Evolutionary conservation across 1,284 basidiomycete species (phyloP).

Genomic region (Hortiboletus rubellus): DNA sequence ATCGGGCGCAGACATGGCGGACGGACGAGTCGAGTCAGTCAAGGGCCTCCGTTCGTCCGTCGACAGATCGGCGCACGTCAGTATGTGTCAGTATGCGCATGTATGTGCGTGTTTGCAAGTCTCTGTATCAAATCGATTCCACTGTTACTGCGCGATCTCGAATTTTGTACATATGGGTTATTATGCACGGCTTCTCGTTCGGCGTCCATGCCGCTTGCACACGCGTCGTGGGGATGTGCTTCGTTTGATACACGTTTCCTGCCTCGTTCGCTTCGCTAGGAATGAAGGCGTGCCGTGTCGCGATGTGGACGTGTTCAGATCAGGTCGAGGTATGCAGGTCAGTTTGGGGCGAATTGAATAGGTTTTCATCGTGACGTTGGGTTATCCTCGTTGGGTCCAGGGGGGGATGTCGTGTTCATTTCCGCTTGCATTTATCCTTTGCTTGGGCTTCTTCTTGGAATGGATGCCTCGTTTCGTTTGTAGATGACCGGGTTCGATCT

Average conservation of each 20-base stretch:
- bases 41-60: slow-evolving; percentile 58
- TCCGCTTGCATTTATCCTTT: slow-evolving; percentile 21
- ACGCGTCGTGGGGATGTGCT: neutral
- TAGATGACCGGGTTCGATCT: slow-evolving; percentile 55
- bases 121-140: no score
- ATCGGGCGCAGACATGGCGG: slow-evolving; percentile 58
- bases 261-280: neutral
- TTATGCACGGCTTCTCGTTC: neutral
- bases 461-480: neutral
- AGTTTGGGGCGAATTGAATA: slow-evolving; percentile 11
- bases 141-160: no score
- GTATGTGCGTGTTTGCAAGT: neutral
- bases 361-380: neutral
- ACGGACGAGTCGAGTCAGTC: slow-evolving; percentile 57
- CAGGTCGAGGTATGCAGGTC: slow-evolving; percentile 53
- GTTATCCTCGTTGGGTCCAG: slow-evolving; percentile 10
- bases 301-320: neutral
- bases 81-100: slow-evolving; percentile 5
- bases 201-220: neutral
- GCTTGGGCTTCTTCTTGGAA: neutral
- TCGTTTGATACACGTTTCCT: slow-evolving; percentile 19
- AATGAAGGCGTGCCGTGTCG: neutral
- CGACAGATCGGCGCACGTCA: slow-evolving; percentile 56
- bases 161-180: no score
- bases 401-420: slow-evolving; percentile 21